phyloP scores from a whole-genome alignment of 2,329 filamentous ascomycete species.

The Ascochyta fabae region DNA sequence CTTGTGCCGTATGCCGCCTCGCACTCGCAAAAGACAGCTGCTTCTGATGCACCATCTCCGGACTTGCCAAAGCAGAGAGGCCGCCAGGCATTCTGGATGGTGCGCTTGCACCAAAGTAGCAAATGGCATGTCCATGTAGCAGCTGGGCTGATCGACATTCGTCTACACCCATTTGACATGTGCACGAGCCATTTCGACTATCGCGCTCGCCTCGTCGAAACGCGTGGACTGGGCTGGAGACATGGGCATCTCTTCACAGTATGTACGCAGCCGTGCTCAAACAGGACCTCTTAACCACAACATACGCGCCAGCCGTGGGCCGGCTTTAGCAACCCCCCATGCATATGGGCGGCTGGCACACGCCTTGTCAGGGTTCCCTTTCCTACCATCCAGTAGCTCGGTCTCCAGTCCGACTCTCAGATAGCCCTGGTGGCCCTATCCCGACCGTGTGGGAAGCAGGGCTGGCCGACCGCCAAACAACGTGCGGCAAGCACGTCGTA shows the following conservation, averaged over 20 bases:
- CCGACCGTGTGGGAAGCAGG: slow-evolving; percentile 26
- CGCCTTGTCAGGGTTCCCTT: background rate
- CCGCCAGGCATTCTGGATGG: background rate
- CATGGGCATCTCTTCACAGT: background rate
- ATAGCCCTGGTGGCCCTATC: slow-evolving; percentile 25
- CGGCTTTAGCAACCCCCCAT: slow-evolving; percentile 15
- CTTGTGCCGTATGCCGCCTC: background rate
- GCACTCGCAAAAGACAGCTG: background rate
- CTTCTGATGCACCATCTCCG: background rate
- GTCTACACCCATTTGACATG: background rate
- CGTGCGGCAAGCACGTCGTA: slow-evolving; percentile 19
- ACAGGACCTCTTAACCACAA: background rate
- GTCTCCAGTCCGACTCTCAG: slow-evolving; percentile 20
- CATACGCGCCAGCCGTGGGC: slow-evolving; percentile 10
- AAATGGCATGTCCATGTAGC: slow-evolving; percentile 24
- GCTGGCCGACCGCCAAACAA: slow-evolving; percentile 23
- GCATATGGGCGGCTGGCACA: slow-evolving; percentile 18
- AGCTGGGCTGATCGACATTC: background rate
- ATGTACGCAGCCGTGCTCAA: background rate
- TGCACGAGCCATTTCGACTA: slow-evolving; percentile 10
- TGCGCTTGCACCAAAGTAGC: slow-evolving; percentile 30
- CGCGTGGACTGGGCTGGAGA: slow-evolving; percentile 8
- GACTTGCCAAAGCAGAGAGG: background rate
- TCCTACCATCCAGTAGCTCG: slow-evolving; percentile 11
- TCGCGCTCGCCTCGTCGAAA: slow-evolving; percentile 10